Conservation (phyloP, 2,329 filamentous ascomycete species). For the Cytospora piceae region DNA sequence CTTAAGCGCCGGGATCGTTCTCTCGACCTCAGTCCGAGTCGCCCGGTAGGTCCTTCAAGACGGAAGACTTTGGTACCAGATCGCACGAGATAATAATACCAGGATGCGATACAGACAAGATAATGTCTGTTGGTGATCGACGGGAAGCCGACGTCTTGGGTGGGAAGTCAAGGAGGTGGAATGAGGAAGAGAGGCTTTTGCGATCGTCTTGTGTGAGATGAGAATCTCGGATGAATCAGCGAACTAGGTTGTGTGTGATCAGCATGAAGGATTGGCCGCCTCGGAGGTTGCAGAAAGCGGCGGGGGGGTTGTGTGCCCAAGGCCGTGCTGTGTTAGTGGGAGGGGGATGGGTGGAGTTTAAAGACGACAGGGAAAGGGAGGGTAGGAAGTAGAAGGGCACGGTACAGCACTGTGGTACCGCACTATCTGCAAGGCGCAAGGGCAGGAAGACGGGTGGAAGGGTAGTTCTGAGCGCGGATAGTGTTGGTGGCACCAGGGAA, state of each 20-base stretch:
- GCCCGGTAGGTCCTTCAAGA: constrained; percentile 15
- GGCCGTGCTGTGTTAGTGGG: not conserved
- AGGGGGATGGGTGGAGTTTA: constrained; percentile 21
- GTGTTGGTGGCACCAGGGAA: constrained; percentile 15
- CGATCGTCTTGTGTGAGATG: constrained; percentile 29
- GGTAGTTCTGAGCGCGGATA: not conserved
- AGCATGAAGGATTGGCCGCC: constrained; percentile 26
- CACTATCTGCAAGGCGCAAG: not conserved
- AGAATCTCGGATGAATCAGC: constrained; percentile 29
- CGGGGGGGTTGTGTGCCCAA: constrained; percentile 10
- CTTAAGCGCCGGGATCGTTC: constrained; percentile 17
- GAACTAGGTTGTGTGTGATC: constrained; percentile 31
- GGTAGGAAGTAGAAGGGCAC: constrained; percentile 9
- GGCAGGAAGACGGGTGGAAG: not conserved
- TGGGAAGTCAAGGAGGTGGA: constrained; percentile 17
- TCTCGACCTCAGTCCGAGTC: constrained; percentile 13
- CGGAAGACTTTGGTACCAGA: constrained; percentile 12
- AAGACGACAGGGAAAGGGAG: constrained; percentile 16
- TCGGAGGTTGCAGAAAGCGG: constrained; percentile 22
- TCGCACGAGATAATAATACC: constrained; percentile 13
- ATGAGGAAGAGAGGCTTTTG: constrained; percentile 23
- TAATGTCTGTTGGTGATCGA: constrained; percentile 23
- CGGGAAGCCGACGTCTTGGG: constrained; percentile 21
- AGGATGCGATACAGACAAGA: constrained; percentile 15
- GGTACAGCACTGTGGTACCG: constrained; percentile 21